Evolutionary conservation across 805 yeast species (phyloP), one percentile per base, ranked within the genome.

Genomic region (Debaryomyces maramus): DNA sequence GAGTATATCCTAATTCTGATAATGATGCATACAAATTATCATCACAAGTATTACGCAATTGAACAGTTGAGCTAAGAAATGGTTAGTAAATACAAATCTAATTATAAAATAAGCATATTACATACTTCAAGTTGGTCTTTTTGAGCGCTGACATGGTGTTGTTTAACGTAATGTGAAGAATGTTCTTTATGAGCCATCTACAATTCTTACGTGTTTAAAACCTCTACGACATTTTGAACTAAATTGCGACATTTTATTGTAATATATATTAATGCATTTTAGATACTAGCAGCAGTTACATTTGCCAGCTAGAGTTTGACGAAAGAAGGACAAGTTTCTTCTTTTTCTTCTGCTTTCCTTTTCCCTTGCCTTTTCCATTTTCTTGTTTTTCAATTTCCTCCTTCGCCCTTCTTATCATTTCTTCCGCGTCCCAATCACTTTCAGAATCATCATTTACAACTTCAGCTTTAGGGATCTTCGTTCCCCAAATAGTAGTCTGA

Each of bases 401-500:
- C 43, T 68, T 72, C 3, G 80, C 81, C 47, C 68, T 69, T 18
- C 75, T 60, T 16, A 82, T 67, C 73, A 77, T 65, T 42, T 77
- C 75, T 45, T 65, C 73, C 6, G 73, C 73, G 31, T 75, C 81
- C 53, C 70, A 67, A 28, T 69, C 75, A 33, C 27, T 19, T 1
- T 57, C 47, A n/a, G 49, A 58, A 2, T 51, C 58, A 3, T 62
- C 63, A 3, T 40, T 50, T 9, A 22, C 34, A 5, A 29, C 31
- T 20, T 67, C 73, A 0, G 64, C 49, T 38, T 62, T 68, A 4
- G 73, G 75, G 2, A 80, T 76, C 38, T 63, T 68, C 1, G 93
- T 85, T 0, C 95, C 95, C 95, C 95, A 86, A 3, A 86, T 80
- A 0, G 93, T 82, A 1, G 78, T 75, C 28, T 70, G 66, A 39